Evolutionary conservation across 2,329 filamentous ascomycete species (phyloP), one percentile per base, ranked within the genome.

Genomic region (Arthrobotrys sphaeroides): DNA sequence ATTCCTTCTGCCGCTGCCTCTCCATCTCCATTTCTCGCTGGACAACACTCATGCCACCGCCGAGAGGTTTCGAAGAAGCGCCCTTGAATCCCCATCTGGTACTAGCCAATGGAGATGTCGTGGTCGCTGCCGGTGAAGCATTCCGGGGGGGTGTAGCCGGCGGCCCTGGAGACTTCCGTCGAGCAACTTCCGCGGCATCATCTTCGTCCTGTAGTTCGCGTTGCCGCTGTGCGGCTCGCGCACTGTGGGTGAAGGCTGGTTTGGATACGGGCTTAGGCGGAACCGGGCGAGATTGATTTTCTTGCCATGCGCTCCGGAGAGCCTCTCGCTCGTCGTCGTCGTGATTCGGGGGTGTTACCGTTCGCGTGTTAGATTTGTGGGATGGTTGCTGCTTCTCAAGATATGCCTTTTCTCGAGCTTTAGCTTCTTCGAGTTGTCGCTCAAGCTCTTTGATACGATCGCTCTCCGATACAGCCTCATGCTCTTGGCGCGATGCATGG

Each of bases 1-100:
- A 94, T 81, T 94, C 91, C 67, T 86, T 86, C 83, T 94, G 91
- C 12, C 91, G 85, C 83, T 92, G 88, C 6, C 91, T 86, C 82
- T 94, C 91, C 81, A 90, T 85, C 81, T 94, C 91, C 90, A 93
- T 93, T 82, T 94, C 91, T 26, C 90, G 88, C 83, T 93, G 91
- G 0, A 93, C 72, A 36, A 75, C 68, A 40, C 72, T 75, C 64
- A 75, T 59, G 12, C 64, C 24, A 20, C 64, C 64, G 9, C 62
- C 57, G 12, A 57, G 7, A 9, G 64, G 45, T 2, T 51, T 28
- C 18, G 57, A 62, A 2, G 45, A 49, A 22, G 57, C 43, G 16
- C 72, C 72, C 18, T 75, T 75, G 42, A 64, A 75, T 18, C 64
- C 72, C 72, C 72, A 75, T 24, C 72, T 49, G 5, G 72, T 75